Base-by-base conservation (phyloP, 495 filamentous ascomycete species). In the Penicillium taxi region DNA sequence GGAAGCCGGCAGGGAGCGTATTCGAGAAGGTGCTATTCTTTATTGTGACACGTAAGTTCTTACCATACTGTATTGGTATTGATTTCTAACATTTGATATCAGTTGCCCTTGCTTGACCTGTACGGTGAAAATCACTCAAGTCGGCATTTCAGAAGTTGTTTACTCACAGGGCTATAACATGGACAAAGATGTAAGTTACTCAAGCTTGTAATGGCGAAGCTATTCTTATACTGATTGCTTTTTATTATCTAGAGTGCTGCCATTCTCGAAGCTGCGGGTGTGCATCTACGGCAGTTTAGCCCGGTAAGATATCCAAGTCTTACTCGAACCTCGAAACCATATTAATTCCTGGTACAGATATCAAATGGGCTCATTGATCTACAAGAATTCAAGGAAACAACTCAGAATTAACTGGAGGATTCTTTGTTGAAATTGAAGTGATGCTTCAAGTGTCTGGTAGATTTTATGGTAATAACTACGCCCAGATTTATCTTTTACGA, bases 61-160 rank as follows among this genome's bases (percentile, higher is more conserved):
- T 22, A 26, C n/a, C n/a, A n/a, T n/a, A 32, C 15, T 1, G 8
- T 47, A 20, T 15, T 36, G 9, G n/a, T 18, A 16, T 6, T 2
- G 2, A 13, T 8, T n/a, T 16, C 38, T 16, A 32, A 26, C 11
- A 25, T n/a, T 35, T 11, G 17, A 37, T 29, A 3, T 17, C 40
- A 80, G 75, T 12, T 96, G 91, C 50, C 91, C 91, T 9, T 98
- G 91, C 49, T 70, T 96, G 67, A 98, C 91, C n/a, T 98, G 91
- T 57, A 90, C 84, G 45, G 89, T 96, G 63, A 98, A 98, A 59
- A 96, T 98, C 51, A 79, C 83, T 6, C 91, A 98, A 61, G 86
- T 96, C 16, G 91, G 91, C 0, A 94, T 98, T 20, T 77, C 71
- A 15, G 91, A 98, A 66, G 91, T 98, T 17, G 91, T 98, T 18